Conservation (phyloP, 75 land plant species). For the Cupressus sempervirens region DNA sequence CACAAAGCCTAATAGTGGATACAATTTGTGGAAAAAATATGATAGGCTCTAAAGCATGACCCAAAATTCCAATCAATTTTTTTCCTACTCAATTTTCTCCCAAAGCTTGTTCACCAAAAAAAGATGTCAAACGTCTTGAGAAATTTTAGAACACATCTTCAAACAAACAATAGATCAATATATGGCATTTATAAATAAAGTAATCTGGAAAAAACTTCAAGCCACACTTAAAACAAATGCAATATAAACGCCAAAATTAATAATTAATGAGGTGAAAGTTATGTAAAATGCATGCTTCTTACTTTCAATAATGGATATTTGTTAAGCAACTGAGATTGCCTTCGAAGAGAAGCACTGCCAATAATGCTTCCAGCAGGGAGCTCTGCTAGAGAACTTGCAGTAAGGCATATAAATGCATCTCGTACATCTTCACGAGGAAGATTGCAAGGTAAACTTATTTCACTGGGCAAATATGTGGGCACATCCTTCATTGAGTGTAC, state of each 20-base stretch:
- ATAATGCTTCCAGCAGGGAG: constrained; percentile 86
- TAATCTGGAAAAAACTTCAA: not conserved
- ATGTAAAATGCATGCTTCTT: not conserved
- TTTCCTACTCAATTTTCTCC: not conserved
- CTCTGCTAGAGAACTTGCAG: constrained; percentile 68
- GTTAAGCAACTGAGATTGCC: constrained; percentile 85
- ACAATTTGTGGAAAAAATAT: not conserved
- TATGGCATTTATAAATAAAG: not conserved
- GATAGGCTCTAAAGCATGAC: not conserved
- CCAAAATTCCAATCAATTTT: not conserved
- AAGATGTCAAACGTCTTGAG: not conserved
- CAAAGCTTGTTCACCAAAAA: not conserved
- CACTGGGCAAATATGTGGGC: constrained; percentile 90
- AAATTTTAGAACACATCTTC: not conserved
- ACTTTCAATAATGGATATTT: constrained; percentile 78
- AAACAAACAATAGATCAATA: not conserved
- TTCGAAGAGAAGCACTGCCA: constrained; percentile 90
- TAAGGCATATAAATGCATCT: constrained; percentile 84
- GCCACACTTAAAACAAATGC: not conserved
- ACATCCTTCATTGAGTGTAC: constrained; percentile 99
- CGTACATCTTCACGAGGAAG: constrained; percentile 92
- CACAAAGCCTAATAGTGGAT: not conserved
- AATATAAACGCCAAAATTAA: constrained; percentile 3
- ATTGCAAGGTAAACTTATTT: constrained; percentile 89
- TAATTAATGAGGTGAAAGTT: not conserved